Evolutionary conservation across 495 filamentous ascomycete genomes (phyloP).

Genomic region (Penicillium angulare): DNA sequence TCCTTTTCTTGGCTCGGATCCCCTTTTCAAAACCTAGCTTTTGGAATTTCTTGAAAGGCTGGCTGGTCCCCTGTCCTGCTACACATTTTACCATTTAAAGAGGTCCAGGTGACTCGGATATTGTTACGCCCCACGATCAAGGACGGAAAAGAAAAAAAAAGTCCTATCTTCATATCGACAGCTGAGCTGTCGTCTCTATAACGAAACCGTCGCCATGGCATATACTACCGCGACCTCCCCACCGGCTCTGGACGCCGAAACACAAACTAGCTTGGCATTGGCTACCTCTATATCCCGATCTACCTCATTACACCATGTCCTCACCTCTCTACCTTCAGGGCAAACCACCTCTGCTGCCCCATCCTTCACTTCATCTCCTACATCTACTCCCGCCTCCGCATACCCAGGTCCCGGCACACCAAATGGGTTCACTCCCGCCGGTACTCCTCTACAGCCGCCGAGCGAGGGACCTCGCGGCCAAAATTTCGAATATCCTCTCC

Average conservation of each 20-base stretch:
- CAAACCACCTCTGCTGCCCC: conserved; percentile 27
- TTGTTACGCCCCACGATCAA: conserved; percentile 42
- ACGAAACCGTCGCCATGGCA: conserved; percentile 39
- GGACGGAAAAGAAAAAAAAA: conserved; percentile 27
- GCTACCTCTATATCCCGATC: conserved; percentile 35
- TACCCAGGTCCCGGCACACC: conserved; percentile 29
- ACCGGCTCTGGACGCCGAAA: conserved; percentile 43
- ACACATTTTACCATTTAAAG: conserved; percentile 36
- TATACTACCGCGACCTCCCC: conserved; percentile 41
- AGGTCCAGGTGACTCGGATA: conserved; percentile 48
- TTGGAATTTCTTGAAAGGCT: conserved; percentile 30
- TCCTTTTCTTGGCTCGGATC: conserved; percentile 36
- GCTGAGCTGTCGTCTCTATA: conserved; percentile 33
- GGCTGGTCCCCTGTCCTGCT: conserved; percentile 33
- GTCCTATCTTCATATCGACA: conserved; percentile 22
- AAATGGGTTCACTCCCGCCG: conserved; percentile 46
- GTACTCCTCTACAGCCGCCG: conserved; percentile 51
- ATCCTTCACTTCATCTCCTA: conserved; percentile 31
- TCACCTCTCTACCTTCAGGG: conserved; percentile 30
- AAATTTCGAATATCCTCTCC: conserved; percentile 30
- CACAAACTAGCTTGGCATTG: conserved; percentile 42
- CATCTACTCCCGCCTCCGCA: conserved; percentile 32
- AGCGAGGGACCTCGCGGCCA: conserved; percentile 51
- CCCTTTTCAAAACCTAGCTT: conserved; percentile 28
- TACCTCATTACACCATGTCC: conserved; percentile 41